Percentiles rank a stretch among this genome's conserved stretches.
These are phyloP conservation scores for Lodderomyces parapsilosis DNA, from an alignment of 1,139 yeast genomes.

Conservation along the genomic window DNA sequence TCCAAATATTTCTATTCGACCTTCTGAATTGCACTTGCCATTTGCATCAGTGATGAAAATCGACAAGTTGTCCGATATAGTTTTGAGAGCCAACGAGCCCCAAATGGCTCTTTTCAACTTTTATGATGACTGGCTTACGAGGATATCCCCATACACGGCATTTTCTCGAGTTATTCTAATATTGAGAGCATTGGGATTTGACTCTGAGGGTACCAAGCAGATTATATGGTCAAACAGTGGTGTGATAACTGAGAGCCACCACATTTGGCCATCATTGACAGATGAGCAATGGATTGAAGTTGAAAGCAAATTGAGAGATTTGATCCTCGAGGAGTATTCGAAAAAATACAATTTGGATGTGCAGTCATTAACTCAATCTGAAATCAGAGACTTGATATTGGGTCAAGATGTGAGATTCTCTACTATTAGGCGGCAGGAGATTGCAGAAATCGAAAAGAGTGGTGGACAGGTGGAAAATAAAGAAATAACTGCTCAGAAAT, in stretches of 20 bases:
- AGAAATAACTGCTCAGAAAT: slow-evolving; percentile 73
- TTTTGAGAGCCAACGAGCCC: slow-evolving; percentile 85
- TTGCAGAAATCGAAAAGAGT: slow-evolving; percentile 68
- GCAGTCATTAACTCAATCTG: slow-evolving; percentile 86
- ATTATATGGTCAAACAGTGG: slow-evolving; percentile 68
- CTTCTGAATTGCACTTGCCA: slow-evolving; percentile 87
- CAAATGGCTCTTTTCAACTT: slow-evolving; percentile 88
- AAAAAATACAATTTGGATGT: slow-evolving; percentile 83
- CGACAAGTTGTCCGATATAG: slow-evolving; percentile 76
- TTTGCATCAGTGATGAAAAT: slow-evolving; percentile 84
- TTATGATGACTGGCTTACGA: slow-evolving; percentile 91
- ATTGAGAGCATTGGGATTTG: slow-evolving; percentile 75
- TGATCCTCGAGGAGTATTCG: slow-evolving; percentile 83
- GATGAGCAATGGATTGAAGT: slow-evolving; percentile 92
- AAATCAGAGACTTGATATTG: slow-evolving; percentile 86
- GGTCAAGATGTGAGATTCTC: slow-evolving; percentile 96
- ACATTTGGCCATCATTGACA: slow-evolving; percentile 88
- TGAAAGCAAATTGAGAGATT: slow-evolving; percentile 83
- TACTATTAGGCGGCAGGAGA: slow-evolving; percentile 72
- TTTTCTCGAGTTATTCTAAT: slow-evolving; percentile 83
- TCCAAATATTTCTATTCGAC: slow-evolving; percentile 87
- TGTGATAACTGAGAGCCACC: slow-evolving; percentile 70
- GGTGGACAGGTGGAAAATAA: slow-evolving; percentile 26
- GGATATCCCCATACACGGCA: slow-evolving; percentile 87
- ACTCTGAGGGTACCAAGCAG: slow-evolving; percentile 72